phyloP scores from a whole-genome alignment of 495 filamentous ascomycete genomes.

The Aspergillus nanangensis region DNA sequence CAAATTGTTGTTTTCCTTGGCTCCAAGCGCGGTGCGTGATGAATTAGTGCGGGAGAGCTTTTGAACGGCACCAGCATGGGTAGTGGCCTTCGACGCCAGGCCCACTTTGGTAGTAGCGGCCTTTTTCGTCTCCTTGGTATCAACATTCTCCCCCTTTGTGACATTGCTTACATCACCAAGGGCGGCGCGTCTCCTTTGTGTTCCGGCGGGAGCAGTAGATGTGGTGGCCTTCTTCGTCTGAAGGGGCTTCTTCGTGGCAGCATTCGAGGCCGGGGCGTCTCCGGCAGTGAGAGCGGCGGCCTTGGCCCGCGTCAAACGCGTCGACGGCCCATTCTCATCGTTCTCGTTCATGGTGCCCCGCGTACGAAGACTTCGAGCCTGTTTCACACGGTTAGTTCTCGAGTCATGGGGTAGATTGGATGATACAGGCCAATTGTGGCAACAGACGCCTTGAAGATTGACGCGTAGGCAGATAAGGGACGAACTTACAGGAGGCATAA shows the following conservation, averaged over 20 bases:
- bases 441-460: not conserved
- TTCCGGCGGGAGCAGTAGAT: constrained; percentile 37
- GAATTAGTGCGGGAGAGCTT: constrained; percentile 67
- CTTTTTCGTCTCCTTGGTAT: constrained; percentile 68
- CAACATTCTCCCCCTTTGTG: constrained; percentile 63
- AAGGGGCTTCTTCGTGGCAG: constrained; percentile 63
- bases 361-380: constrained; percentile 55
- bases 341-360: constrained; percentile 83
- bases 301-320: constrained; percentile 90
- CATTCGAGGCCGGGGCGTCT: constrained; percentile 49
- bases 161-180: constrained; percentile 96
- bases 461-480: constrained; percentile 21
- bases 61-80: constrained; percentile 67
- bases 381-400: constrained; percentile 14
- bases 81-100: constrained; percentile 72
- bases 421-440: constrained; percentile 9
- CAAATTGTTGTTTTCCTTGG: constrained; percentile 68
- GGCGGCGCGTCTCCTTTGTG: constrained; percentile 64
- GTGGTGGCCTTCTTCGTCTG: constrained; percentile 70
- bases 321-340: constrained; percentile 78
- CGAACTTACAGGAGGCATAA: constrained; percentile 43
- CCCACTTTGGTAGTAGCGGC: constrained; percentile 50
- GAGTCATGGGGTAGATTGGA: not conserved
- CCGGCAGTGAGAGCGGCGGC: constrained; percentile 62
- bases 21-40: constrained; percentile 54